Base-by-base conservation (phyloP, 2,329 filamentous ascomycete species). In the Sphaerulina vaccinii region DNA sequence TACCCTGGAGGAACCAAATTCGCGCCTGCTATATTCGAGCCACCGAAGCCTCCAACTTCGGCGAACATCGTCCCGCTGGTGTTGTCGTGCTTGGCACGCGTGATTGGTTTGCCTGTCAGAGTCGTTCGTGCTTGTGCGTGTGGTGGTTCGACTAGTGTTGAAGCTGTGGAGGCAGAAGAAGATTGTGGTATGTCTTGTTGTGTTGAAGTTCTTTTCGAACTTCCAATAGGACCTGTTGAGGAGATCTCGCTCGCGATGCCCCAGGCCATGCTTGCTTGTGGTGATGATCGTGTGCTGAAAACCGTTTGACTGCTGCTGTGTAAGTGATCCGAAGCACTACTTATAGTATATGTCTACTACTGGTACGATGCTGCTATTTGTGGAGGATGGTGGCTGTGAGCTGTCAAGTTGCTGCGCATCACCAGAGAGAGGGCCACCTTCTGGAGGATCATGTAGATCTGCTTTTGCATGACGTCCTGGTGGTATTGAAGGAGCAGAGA, bases 1-100 rank as follows among this genome's bases (percentile, higher is more conserved):
- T 59, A 62, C 39, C 54, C 54, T 23, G 39, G 53, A n/a, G 60
- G 60, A 1, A 54, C 38, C 6, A 49, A 35, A 38, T 62, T 62
- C 38, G 49, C 59, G 19, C 56, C 55, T 21, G 45, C 46, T 7
- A 11, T 41, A 15, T 11, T 27, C n/a, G 46, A 23, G 18, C 23
- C 24, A 10, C 38, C 52, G 33, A 52, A 47, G 13, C 38, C 38
- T 10, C 38, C 33, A 13, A 23, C 49, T 19, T 47, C 45, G 22
- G 32, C 39, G 32, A 48, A 19, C 43, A 51, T 44, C 22, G 53
- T 42, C 44, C 33, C 49, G 5, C 48, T 51, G 33, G 49, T 29
- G 35, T 32, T 36, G 41, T 58, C 48, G 32, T 56, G 52, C 11
- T 54, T 11, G 29, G 58, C 50, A 18, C 40, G 23, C 7, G 56